These are phyloP conservation scores for Aspergillus taichungensis DNA, from an alignment of 495 filamentous ascomycete genomes.

Conservation along the genomic window DNA sequence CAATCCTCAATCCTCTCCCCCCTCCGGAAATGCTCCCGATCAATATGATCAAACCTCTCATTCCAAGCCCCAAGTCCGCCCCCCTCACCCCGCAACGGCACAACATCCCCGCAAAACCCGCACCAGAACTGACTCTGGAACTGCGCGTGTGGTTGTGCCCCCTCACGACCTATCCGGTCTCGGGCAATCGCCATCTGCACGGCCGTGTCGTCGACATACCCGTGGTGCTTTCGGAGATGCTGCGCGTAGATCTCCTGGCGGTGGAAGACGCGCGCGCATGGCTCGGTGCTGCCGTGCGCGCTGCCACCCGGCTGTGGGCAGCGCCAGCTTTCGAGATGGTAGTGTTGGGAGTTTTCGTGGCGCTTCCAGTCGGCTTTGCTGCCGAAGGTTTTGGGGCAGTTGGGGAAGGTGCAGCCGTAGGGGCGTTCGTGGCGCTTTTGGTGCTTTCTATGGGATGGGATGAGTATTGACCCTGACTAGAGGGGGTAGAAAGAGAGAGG, in stretches of 20 bases:
- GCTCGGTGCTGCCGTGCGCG: no score
- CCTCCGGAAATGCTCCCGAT: constrained; percentile 58
- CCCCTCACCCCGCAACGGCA: constrained; percentile 46
- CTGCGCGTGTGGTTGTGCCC: constrained; percentile 5
- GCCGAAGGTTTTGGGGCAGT: constrained; percentile 72
- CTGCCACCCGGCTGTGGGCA: no score
- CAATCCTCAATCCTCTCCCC: constrained; percentile 42
- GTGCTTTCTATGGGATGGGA: constrained; percentile 57
- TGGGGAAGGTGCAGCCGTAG: constrained; percentile 74
- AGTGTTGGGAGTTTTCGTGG: constrained; percentile 85
- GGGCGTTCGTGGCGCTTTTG: constrained; percentile 78
- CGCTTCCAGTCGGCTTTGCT: constrained; percentile 97
- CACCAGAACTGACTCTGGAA: constrained; percentile 71
- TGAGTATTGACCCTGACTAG: constrained; percentile 8
- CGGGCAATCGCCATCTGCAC: constrained; percentile 40
- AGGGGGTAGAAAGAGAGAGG: background rate
- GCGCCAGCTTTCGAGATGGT: constrained; percentile 66
- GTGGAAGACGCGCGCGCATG: constrained; percentile 53
- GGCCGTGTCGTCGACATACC: constrained; percentile 20
- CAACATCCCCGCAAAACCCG: constrained; percentile 63
- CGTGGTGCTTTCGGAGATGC: constrained; percentile 50
- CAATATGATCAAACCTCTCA: constrained; percentile 83
- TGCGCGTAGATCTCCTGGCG: constrained; percentile 50
- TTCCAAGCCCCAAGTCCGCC: constrained; percentile 50
- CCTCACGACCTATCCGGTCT: constrained; percentile 61